A percentile compares a stretch with the other conserved stretches of the same genome.
phyloP scores from a whole-genome alignment of 306 rosid species.

The Erythrophleum fordii region DNA sequence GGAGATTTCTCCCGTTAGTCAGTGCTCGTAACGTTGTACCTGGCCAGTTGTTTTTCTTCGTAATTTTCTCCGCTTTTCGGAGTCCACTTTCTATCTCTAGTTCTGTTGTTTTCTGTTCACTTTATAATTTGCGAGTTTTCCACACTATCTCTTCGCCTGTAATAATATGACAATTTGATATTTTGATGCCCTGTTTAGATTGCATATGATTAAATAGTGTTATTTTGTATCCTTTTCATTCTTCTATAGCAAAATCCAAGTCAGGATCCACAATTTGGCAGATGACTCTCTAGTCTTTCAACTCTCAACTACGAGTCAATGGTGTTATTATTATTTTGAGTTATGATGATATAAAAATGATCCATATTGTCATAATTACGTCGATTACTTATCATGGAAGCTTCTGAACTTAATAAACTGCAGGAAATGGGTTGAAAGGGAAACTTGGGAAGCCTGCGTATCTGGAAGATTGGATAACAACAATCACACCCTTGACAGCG shows the following conservation, averaged over 20 bases:
- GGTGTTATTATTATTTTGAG: too few relatives aligned
- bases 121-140: not conserved
- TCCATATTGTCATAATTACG: not conserved
- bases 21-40: not conserved
- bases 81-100: not conserved
- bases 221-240: not conserved
- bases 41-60: too few relatives aligned
- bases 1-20: not conserved
- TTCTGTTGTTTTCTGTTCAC: not conserved
- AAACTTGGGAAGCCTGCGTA: slow-evolving; percentile 64
- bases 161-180: not conserved
- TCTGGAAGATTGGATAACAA: slow-evolving; percentile 64
- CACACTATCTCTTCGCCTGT: not conserved
- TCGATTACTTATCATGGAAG: not conserved
- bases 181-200: not conserved
- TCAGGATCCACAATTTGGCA: not conserved
- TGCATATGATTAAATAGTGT: not conserved
- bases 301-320: not conserved
- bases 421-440: slow-evolving; percentile 61
- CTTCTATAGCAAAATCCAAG: not conserved
- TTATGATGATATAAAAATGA: not conserved
- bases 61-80: not conserved
- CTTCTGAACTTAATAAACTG: not conserved
- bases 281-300: not conserved
- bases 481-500: slow-evolving; percentile 51